Conservation (phyloP, 192 early-diverging fungal species). For the Coemansia sp. region DNA sequence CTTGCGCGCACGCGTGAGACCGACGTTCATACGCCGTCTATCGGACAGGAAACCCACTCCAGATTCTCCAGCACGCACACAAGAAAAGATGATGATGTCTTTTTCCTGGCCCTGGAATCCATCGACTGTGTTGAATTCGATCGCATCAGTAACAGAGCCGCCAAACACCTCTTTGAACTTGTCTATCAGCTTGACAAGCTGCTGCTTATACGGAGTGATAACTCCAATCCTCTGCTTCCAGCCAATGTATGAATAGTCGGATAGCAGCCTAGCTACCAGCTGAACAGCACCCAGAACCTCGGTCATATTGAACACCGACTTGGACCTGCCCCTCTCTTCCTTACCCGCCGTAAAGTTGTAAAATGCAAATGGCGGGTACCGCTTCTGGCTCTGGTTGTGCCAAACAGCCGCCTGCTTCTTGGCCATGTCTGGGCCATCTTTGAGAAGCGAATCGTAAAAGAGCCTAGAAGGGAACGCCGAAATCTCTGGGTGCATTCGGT, state of each 20-base stretch:
- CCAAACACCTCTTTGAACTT: slow-evolving; percentile 68
- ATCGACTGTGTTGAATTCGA: slow-evolving; percentile 95
- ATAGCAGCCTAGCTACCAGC: slow-evolving; percentile 64
- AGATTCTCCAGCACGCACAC: slow-evolving; percentile 70
- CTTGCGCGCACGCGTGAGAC: slow-evolving; percentile 77
- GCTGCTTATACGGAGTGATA: slow-evolving; percentile 92
- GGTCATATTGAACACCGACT: slow-evolving; percentile 73
- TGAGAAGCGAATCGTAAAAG: slow-evolving; percentile 76
- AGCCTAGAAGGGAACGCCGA: slow-evolving; percentile 70
- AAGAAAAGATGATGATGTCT: slow-evolving; percentile 94
- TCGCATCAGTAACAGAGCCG: slow-evolving; percentile 54
- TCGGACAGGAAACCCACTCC: slow-evolving; percentile 84
- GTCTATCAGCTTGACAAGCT: slow-evolving; percentile 66
- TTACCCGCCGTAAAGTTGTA: slow-evolving; percentile 65
- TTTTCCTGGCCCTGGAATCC: slow-evolving; percentile 98
- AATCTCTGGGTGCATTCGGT: slow-evolving; percentile 95
- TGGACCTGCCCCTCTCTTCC: slow-evolving; percentile 59
- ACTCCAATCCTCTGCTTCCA: slow-evolving; percentile 75
- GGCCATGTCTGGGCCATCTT: slow-evolving; percentile 71
- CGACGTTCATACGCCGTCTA: slow-evolving; percentile 87
- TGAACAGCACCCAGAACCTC: slow-evolving; percentile 74
- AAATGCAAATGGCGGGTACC: slow-evolving; percentile 80
- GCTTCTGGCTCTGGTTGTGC: slow-evolving; percentile 55
- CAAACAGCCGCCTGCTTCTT: slow-evolving; percentile 62
- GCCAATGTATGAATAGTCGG: slow-evolving; percentile 52